Conservation (phyloP, 2,329 filamentous ascomycete species). For the Botrytis aclada region DNA sequence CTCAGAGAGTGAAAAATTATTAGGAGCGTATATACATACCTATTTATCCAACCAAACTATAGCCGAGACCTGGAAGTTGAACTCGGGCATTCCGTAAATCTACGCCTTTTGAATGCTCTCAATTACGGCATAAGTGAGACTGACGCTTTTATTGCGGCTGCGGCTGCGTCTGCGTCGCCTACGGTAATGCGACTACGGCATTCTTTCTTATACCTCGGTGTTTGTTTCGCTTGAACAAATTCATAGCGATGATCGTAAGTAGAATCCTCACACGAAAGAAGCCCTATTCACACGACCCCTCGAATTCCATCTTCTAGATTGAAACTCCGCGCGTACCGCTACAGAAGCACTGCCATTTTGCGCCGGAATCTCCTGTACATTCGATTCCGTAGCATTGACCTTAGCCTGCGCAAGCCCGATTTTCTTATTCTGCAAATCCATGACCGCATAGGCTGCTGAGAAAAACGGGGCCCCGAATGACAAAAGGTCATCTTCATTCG, state of each 20-base stretch:
- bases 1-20: not conserved
- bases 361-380: not conserved
- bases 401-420: not conserved
- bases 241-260: not conserved
- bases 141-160: not conserved
- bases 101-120: not conserved
- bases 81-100: not conserved
- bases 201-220: rapidly evolving
- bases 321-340: not conserved
- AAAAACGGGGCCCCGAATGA: not conserved
- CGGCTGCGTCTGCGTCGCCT: too few relatives aligned
- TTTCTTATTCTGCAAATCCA: not conserved
- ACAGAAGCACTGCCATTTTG: not conserved
- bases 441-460: not conserved
- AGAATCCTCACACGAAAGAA: not conserved
- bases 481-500: not conserved
- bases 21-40: not conserved
- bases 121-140: not conserved
- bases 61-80: not conserved
- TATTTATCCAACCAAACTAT: not conserved
- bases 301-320: not conserved
- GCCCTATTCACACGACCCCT: not conserved
- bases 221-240: rapidly evolving
- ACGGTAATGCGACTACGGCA: too few relatives aligned
- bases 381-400: not conserved